Conservation (phyloP, 164 flowering plant species). For the Paratinospora sagittata region DNA sequence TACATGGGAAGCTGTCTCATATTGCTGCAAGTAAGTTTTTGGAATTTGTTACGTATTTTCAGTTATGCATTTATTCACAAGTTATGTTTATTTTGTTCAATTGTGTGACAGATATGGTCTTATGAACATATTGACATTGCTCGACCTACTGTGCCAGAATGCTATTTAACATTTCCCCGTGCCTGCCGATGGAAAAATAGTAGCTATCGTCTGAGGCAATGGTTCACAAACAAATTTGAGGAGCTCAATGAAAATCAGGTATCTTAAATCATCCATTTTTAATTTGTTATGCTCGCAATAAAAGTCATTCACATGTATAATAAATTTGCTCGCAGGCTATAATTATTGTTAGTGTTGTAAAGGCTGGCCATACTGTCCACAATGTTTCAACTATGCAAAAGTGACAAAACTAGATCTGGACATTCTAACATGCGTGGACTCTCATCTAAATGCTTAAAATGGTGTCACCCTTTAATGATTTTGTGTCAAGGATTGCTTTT, state of each 20-base stretch:
- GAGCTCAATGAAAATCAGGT: constrained; percentile 34
- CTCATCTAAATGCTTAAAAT: no score
- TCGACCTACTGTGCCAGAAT: constrained; percentile 22
- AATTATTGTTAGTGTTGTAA: no score
- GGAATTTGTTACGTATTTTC: neutral
- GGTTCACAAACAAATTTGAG: constrained; percentile 24
- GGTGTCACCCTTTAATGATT: neutral
- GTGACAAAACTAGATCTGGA: neutral
- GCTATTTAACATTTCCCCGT: constrained; percentile 25
- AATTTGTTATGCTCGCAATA: neutral
- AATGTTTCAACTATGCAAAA: neutral
- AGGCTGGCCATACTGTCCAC: neutral
- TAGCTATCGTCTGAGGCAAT: constrained; percentile 20
- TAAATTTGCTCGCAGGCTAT: neutral
- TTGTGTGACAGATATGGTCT: constrained; percentile 35
- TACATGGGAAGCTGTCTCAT: constrained; percentile 39
- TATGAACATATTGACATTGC: constrained; percentile 43
- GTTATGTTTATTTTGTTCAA: neutral
- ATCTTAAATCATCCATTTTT: neutral
- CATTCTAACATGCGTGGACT: neutral
- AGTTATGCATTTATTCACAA: neutral
- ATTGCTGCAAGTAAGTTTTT: constrained; percentile 36
- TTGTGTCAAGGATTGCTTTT: neutral
- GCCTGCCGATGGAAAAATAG: constrained; percentile 35
- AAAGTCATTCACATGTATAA: neutral